Base-by-base conservation (phyloP, 306 rosid genomes). In the Fragaria nilgerrensis region DNA sequence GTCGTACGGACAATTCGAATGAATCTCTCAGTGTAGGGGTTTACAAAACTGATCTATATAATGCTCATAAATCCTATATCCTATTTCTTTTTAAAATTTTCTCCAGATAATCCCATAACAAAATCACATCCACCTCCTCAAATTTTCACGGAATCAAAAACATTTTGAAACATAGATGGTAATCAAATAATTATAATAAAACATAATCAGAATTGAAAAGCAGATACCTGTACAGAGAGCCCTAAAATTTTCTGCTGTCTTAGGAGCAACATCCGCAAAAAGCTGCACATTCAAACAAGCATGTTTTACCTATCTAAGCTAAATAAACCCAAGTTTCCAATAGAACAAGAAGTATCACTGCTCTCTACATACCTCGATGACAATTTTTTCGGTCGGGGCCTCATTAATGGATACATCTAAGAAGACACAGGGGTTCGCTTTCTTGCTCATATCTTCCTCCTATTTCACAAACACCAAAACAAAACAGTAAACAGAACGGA, bases 171-270 rank as follows among this genome's bases (percentile, higher is more conserved):
- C 63, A 77, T 16, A 65, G 39, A 34, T 23, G 11, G 64, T 72
- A 13, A 52, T 22, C 6, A 32, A 71, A 73, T 20, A 44, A 45
- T 32, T 25, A 5, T 39, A 8, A 5, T 39, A 8, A n/a, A 9
- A 13, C 64, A 2, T 20, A 44, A 66, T 17, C 22, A 39, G 32
- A 34, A 36, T 4, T 29, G 9, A 75, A 37, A 70, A 64, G 8
- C 55, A 67, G 45, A 49, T 89, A 96, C 99, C 99, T 70, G 98
- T 91, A 81, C 99, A 96, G 27, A 96, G 98, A 10, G 96, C 94
- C 80, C 92, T 92, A 9, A 96, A 96, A 75, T 96, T 96, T 76
- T 96, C 97, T 0, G 96, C 89, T 15, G 99, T 93, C 90, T 75
- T 91, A 0, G 99, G 99, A 80, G 83, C 99, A 73, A 87, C 73